Evolutionary conservation across 192 early-diverging fungal genomes (phyloP).

Genomic region (Coemansia sp.): DNA sequence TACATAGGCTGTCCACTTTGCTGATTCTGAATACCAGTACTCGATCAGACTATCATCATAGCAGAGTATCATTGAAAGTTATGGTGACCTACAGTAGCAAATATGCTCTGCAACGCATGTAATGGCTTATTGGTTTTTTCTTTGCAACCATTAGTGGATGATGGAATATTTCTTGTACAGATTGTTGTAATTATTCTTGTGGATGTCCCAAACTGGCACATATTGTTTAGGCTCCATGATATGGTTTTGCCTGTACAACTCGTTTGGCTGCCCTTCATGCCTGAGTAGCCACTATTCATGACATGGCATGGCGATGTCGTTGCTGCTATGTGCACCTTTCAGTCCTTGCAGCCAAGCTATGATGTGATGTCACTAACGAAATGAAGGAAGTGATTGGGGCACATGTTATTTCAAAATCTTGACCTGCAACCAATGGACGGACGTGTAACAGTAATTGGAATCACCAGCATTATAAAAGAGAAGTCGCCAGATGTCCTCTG

Average conservation of each 20-base stretch:
- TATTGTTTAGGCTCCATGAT: constrained; percentile 65
- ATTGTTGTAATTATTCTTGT: constrained; percentile 60
- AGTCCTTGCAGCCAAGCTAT: constrained; percentile 53
- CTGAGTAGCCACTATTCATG: constrained; percentile 75
- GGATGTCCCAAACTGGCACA: constrained; percentile 67
- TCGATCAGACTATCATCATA: too few relatives aligned
- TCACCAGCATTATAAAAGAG: constrained; percentile 44
- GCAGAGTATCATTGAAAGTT: constrained; percentile 63
- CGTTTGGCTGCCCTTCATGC: constrained; percentile 64
- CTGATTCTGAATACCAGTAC: too few relatives aligned
- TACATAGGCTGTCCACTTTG: too few relatives aligned
- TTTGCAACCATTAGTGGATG: constrained; percentile 74
- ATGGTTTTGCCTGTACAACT: constrained; percentile 58
- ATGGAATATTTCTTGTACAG: constrained; percentile 75
- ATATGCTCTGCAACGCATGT: constrained; percentile 63
- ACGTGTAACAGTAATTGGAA: constrained; percentile 1
- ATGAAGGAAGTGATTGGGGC: constrained; percentile 56
- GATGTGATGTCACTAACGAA: constrained; percentile 61
- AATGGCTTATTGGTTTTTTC: constrained; percentile 70
- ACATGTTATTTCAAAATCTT: background rate
- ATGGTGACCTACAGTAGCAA: constrained; percentile 77
- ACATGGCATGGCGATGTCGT: constrained; percentile 58
- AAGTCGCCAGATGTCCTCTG: constrained; percentile 58
- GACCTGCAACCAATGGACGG: background rate
- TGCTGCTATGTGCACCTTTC: constrained; percentile 57